Evolutionary conservation across 305 asterid genomes (phyloP).

Genomic region (Fraxinus sp.): DNA sequence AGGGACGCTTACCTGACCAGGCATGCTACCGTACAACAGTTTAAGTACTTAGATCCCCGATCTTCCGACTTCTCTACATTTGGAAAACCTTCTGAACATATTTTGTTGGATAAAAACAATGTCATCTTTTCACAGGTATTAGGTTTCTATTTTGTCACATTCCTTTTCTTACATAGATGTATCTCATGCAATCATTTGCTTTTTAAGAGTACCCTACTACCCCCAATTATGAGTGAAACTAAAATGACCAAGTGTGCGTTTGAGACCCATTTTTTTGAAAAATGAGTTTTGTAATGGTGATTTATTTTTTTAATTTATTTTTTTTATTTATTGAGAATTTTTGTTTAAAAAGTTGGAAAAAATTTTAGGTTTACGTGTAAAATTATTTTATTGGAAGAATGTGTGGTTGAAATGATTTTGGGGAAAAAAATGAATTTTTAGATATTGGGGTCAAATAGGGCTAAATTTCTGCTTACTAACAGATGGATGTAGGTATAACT

Average conservation of each 20-base stretch:
- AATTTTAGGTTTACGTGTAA: no score
- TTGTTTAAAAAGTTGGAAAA: no score
- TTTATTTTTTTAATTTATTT: no score
- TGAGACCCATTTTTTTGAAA: no score
- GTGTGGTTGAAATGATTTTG: no score
- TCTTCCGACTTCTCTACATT: slow-evolving; percentile 16
- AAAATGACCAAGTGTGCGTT: background rate
- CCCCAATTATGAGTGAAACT: background rate
- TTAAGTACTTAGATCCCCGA: slow-evolving; percentile 58
- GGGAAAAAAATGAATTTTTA: no score
- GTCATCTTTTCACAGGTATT: slow-evolving; percentile 62
- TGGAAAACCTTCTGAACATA: slow-evolving; percentile 41
- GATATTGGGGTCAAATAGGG: no score
- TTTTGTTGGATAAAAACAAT: slow-evolving; percentile 42
- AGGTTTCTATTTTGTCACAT: background rate
- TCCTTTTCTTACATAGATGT: background rate
- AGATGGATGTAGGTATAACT: background rate
- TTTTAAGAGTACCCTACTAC: background rate
- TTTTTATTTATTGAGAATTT: no score
- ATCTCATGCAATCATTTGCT: background rate
- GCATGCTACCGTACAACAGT: slow-evolving; percentile 47
- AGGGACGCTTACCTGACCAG: slow-evolving; percentile 65
- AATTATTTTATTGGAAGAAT: no score
- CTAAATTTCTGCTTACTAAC: background rate
- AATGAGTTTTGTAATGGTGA: no score